phyloP scores from a whole-genome alignment of 371 early-diverging fungal species.

The Apophysomyces ossiformis region DNA sequence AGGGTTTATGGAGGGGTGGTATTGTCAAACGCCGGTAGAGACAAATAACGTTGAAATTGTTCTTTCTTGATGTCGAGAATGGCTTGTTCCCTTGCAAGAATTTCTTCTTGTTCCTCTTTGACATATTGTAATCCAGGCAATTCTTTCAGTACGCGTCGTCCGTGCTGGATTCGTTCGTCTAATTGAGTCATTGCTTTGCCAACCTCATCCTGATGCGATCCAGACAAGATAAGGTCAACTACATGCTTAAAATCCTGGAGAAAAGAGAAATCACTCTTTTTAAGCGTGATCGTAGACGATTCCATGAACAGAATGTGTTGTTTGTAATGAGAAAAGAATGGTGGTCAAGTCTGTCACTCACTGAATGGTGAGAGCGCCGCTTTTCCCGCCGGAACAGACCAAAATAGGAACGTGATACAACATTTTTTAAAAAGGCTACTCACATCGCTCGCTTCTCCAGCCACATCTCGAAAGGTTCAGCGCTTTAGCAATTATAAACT shows the following conservation, averaged over 20 bases:
- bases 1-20: neutral
- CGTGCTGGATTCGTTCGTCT: conserved; percentile 45
- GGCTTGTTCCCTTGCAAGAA: conserved; percentile 36
- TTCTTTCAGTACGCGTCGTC: conserved; percentile 43
- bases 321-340: no score
- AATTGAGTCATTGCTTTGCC: conserved; percentile 50
- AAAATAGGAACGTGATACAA: no score
- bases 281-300: conserved; percentile 19
- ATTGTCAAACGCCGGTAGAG: neutral
- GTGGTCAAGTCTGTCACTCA: no score
- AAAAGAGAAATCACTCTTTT: conserved; percentile 51
- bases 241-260: conserved; percentile 41
- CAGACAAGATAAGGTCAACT: conserved; percentile 37
- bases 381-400: no score
- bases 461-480: no score
- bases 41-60: conserved; percentile 24
- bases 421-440: no score
- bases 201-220: conserved; percentile 42
- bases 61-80: conserved; percentile 36
- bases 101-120: conserved; percentile 48
- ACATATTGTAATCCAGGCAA: conserved; percentile 54
- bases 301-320: neutral
- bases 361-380: no score
- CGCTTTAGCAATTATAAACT: no score
- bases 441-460: no score